Conservation (phyloP, 2,329 filamentous ascomycete genomes). For the Macrophomina phaseolina region DNA sequence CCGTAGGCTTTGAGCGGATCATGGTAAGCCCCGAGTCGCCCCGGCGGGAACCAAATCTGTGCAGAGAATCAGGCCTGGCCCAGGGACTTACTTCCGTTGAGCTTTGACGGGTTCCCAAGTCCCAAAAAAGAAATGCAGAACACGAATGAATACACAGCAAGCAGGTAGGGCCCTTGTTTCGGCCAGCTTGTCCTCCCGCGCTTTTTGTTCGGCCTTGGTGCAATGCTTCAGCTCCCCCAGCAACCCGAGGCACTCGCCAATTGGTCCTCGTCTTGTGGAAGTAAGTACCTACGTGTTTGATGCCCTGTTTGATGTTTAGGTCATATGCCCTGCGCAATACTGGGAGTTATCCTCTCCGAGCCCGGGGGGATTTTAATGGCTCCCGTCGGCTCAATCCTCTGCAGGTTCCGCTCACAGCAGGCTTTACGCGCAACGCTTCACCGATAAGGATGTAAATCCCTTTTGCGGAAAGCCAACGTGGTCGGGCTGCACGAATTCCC, state of each 20-base stretch:
- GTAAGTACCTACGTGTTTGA: neutral
- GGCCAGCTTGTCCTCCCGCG: too few relatives aligned
- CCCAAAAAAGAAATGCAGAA: neutral
- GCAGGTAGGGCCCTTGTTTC: too few relatives aligned
- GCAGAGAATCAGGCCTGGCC: neutral
- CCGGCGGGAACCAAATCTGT: neutral
- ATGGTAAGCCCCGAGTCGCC: neutral
- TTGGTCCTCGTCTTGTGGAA: neutral
- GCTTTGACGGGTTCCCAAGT: neutral
- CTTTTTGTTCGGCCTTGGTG: too few relatives aligned
- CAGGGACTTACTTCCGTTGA: neutral
- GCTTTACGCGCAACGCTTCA: neutral
- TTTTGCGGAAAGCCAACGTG: neutral
- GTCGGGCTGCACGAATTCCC: neutral
- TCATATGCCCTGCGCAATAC: neutral
- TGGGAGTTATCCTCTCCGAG: neutral
- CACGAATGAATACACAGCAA: too few relatives aligned
- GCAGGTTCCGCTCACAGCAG: neutral
- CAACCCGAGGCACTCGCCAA: too few relatives aligned
- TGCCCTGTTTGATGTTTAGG: neutral
- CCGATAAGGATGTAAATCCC: neutral
- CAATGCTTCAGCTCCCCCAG: too few relatives aligned
- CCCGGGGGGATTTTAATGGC: neutral
- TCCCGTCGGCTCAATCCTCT: neutral
- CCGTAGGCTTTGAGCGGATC: neutral